phyloP scores from a whole-genome alignment of 495 filamentous ascomycete species.

The Penicillium samsonianum region DNA sequence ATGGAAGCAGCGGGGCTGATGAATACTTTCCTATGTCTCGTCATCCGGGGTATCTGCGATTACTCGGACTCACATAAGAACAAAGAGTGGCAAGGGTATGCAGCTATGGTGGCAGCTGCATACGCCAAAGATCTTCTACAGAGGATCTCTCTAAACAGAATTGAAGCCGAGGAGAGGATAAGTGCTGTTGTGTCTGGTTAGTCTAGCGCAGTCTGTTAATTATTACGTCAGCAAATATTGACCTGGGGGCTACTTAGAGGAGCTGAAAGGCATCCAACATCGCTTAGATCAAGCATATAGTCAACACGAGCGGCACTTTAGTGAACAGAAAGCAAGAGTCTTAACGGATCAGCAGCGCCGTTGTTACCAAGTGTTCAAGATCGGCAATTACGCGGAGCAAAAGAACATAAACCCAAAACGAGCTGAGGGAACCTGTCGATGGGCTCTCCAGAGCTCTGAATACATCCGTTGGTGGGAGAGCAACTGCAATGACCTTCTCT shows the following conservation, averaged over 20 bases:
- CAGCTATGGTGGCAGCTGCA: conserved; percentile 31
- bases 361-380: no score
- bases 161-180: conserved; percentile 17
- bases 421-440: no score
- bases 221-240: conserved; percentile 24
- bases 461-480: no score
- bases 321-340: no score
- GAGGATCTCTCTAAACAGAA: background rate
- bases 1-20: conserved; percentile 47
- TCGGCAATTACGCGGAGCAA: no score
- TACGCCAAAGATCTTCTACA: conserved; percentile 32
- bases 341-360: no score
- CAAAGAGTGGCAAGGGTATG: conserved; percentile 37
- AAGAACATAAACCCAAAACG: no score
- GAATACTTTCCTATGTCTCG: conserved; percentile 38
- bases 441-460: no score
- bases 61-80: conserved; percentile 42
- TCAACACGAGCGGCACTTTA: no score
- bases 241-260: conserved; percentile 5
- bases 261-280: background rate
- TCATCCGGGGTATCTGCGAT: conserved; percentile 41
- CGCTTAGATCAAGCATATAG: conserved; percentile 15
- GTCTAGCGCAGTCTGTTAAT: no score
- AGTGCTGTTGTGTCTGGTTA: no score
- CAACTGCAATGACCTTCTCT: no score